Conservation (phyloP, 2,329 filamentous ascomycete species). For the Colletotrichum karsti region DNA sequence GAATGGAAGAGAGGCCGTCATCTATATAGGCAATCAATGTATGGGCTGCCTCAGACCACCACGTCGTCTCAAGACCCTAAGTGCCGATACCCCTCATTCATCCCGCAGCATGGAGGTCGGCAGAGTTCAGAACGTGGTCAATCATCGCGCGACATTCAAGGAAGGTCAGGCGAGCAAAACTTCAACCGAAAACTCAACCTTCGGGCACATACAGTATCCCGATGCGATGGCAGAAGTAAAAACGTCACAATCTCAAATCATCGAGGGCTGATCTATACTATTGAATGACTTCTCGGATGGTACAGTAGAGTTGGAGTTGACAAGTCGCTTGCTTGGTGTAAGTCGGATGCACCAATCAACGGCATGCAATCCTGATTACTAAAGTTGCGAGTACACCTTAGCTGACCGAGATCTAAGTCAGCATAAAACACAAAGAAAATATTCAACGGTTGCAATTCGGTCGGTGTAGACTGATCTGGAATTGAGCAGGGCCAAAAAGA, state of each 20-base stretch:
- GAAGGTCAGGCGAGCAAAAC: neutral
- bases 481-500: too few species aligned
- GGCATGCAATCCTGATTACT: too few species aligned
- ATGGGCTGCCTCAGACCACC: neutral
- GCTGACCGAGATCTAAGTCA: too few species aligned
- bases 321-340: neutral
- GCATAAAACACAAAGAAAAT: too few species aligned
- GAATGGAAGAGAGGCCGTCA: neutral
- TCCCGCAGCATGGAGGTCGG: neutral
- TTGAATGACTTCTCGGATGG: neutral
- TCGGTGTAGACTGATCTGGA: too few species aligned
- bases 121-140: neutral
- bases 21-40: neutral
- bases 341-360: too few species aligned
- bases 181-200: neutral
- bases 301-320: neutral
- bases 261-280: neutral
- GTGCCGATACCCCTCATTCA: neutral
- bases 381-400: too few species aligned
- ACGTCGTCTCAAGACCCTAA: neutral
- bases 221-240: neutral
- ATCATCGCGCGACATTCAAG: neutral
- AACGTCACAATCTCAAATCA: neutral
- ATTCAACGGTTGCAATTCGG: too few species aligned
- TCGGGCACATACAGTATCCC: neutral